Conservation (phyloP, 306 rosid genomes). For the Trifolium dubium region DNA sequence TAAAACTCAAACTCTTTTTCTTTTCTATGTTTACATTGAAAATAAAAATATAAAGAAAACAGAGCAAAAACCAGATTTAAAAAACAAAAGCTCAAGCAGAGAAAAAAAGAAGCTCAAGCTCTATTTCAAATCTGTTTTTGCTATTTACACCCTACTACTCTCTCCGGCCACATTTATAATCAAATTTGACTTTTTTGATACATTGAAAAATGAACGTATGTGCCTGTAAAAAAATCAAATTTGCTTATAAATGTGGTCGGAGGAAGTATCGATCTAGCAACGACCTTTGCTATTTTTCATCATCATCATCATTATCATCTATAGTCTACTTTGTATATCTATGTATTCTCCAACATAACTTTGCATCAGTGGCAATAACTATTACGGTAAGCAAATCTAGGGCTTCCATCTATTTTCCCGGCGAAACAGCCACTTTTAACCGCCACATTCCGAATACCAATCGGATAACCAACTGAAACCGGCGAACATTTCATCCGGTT, state of each 20-base stretch:
- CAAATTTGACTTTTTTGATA: no score
- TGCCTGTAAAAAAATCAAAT: no score
- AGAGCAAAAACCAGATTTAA: not conserved
- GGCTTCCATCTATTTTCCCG: slow-evolving; percentile 43
- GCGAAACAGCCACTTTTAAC: slow-evolving; percentile 39
- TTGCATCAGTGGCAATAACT: slow-evolving; percentile 49
- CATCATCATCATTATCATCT: not conserved
- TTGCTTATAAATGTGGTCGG: no score
- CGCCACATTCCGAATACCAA: slow-evolving; percentile 39
- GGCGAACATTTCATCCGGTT: slow-evolving; percentile 37
- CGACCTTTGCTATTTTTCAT: not conserved
- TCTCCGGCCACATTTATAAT: no score
- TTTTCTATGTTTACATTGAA: not conserved
- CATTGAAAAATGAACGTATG: no score
- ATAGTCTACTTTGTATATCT: not conserved
- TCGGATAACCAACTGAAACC: slow-evolving; percentile 36
- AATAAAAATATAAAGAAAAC: not conserved
- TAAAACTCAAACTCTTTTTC: not conserved
- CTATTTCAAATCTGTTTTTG: not conserved
- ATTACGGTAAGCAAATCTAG: slow-evolving; percentile 37
- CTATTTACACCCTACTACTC: slow-evolving; percentile 6
- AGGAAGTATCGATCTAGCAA: not conserved
- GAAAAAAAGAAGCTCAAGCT: not conserved
- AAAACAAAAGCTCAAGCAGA: not conserved
- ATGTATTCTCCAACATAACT: not conserved